These are phyloP conservation scores for Biscogniauxia mediterranea DNA, from an alignment of 2,329 filamentous ascomycete genomes.

Conservation along the genomic window DNA sequence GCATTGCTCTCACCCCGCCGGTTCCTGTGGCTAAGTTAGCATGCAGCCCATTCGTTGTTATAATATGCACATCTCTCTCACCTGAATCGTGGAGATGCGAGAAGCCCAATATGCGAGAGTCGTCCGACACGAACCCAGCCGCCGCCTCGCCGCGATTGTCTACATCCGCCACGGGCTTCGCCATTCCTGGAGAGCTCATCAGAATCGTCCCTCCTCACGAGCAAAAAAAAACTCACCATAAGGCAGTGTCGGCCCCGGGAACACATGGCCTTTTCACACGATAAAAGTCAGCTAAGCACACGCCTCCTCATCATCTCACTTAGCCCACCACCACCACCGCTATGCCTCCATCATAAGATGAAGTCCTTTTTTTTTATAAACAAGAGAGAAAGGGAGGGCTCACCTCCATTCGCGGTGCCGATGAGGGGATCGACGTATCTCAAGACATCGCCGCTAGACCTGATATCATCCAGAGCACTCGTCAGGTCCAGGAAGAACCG, in stretches of 20 bases:
- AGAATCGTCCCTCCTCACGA: conserved; percentile 2
- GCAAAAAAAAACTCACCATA: conserved; percentile 26
- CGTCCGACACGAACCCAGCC: conserved; percentile 34
- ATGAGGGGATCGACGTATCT: conserved; percentile 32
- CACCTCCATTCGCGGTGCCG: conserved; percentile 33
- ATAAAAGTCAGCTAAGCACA: conserved; percentile 11
- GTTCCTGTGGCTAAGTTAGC: conserved; percentile 24
- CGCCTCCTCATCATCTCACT: conserved; percentile 1
- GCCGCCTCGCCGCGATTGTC: conserved; percentile 28
- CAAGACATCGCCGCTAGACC: conserved; percentile 23
- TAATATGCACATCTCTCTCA: conserved; percentile 8
- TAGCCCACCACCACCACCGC: neutral
- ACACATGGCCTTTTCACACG: conserved; percentile 30
- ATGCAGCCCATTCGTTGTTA: neutral
- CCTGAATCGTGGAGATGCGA: conserved; percentile 36
- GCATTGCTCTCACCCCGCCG: conserved; percentile 29
- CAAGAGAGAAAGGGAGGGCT: neutral
- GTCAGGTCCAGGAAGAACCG: conserved; percentile 18
- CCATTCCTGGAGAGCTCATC: conserved; percentile 29
- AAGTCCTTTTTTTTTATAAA: neutral
- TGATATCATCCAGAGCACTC: conserved; percentile 11
- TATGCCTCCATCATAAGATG: neutral
- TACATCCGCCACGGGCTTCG: conserved; percentile 33
- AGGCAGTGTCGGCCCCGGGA: conserved; percentile 34
- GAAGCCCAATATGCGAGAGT: conserved; percentile 33